Conservation (phyloP, 1,139 yeast genomes). For the Hyphopichia burtonii region DNA sequence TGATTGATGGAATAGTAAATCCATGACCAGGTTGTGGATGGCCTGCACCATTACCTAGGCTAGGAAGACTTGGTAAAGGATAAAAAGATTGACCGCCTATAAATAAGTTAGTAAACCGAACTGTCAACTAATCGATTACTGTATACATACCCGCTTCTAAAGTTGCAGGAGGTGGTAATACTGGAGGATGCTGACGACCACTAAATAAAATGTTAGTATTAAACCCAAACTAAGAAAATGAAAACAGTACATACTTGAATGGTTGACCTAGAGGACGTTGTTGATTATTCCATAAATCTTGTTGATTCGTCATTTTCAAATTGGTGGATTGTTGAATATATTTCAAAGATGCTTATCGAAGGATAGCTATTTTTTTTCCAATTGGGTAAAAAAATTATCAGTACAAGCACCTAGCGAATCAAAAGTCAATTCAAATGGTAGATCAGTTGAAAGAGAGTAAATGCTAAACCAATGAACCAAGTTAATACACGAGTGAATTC, state of each 20-base stretch:
- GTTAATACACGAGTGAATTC: not conserved
- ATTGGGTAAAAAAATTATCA: too few species aligned
- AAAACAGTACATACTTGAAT: conserved; percentile 41
- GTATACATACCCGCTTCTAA: conserved; percentile 49
- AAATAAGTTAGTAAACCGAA: conserved; percentile 12
- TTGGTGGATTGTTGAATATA: not conserved
- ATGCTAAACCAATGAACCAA: not conserved
- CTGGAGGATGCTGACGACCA: conserved; percentile 52
- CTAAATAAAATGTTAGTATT: conserved; percentile 24
- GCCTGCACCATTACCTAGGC: conserved; percentile 44
- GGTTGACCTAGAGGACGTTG: conserved; percentile 47
- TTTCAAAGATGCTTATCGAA: too few species aligned
- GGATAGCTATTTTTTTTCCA: too few species aligned
- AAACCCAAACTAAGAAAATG: not conserved
- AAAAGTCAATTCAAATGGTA: too few species aligned
- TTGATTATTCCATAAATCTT: conserved; percentile 46
- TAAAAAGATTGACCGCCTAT: conserved; percentile 49
- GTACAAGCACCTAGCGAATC: too few species aligned
- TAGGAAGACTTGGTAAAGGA: conserved; percentile 52
- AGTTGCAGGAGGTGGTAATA: conserved; percentile 57
- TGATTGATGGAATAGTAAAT: conserved; percentile 48
- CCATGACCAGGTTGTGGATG: conserved; percentile 40
- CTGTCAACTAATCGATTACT: conserved; percentile 1
- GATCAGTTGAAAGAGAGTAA: too few species aligned
- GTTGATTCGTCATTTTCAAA: conserved; percentile 38